phyloP scores from a whole-genome alignment of 108 stramenopile species.

The Aureococcus anophagefferens region DNA sequence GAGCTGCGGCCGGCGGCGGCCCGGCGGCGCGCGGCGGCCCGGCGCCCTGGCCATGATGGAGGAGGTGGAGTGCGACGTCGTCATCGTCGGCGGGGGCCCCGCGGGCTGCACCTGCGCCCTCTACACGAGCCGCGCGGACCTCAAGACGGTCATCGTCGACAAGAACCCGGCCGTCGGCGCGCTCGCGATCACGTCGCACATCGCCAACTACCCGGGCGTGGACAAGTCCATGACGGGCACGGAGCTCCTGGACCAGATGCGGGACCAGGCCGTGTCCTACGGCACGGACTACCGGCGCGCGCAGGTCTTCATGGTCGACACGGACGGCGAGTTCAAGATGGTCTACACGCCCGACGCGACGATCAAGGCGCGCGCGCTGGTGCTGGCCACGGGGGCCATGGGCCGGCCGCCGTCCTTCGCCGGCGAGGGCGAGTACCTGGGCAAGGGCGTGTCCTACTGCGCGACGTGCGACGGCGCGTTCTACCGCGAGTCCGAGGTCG shows the following conservation, averaged over 20 bases:
- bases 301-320: slow-evolving; percentile 25
- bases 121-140: slow-evolving; percentile 27
- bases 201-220: slow-evolving; percentile 42
- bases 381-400: slow-evolving; percentile 33
- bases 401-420: slow-evolving; percentile 17
- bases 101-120: slow-evolving; percentile 38
- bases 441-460: slow-evolving; percentile 37
- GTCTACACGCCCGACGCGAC: slow-evolving; percentile 24
- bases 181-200: slow-evolving; percentile 21
- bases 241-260: slow-evolving; percentile 21
- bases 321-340: slow-evolving; percentile 3
- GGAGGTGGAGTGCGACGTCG: slow-evolving; percentile 39
- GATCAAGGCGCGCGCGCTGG: slow-evolving; percentile 14
- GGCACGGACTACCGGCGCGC: slow-evolving; percentile 13
- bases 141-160: slow-evolving; percentile 19
- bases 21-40: too few species aligned
- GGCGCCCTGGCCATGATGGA: slow-evolving; percentile 21
- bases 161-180: slow-evolving; percentile 21
- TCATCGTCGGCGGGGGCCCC: slow-evolving; percentile 59
- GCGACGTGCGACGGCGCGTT: slow-evolving; percentile 50
- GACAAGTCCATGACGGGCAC: slow-evolving; percentile 5
- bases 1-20: too few species aligned
- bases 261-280: slow-evolving; percentile 13
- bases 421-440: slow-evolving; percentile 23
- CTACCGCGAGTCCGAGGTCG: slow-evolving; percentile 40